These are phyloP conservation scores for Gracilaria vermiculophylla DNA, from an alignment of 23 red algal genomes.

Conservation along the genomic window DNA sequence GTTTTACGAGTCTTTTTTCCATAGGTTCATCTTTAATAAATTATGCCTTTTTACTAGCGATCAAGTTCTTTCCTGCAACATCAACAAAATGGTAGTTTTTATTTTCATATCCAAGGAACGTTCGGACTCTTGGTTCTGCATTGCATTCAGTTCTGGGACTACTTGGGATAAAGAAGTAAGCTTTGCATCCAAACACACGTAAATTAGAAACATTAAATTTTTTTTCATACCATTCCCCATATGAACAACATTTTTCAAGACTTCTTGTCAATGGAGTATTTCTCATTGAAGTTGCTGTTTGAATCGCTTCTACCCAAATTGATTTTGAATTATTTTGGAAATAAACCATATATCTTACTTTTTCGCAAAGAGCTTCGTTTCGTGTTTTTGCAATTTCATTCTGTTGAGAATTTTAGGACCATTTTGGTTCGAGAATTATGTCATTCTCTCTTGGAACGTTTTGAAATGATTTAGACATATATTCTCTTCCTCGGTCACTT, in stretches of 20 bases:
- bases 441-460: background rate
- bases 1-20: too few relatives aligned
- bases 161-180: background rate
- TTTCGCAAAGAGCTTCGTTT: background rate
- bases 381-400: conserved; percentile 14
- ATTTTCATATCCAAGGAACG: conserved; percentile 16
- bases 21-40: too few relatives aligned
- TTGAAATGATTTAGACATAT: background rate
- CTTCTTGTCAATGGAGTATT: background rate
- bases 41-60: too few relatives aligned
- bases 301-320: conserved; percentile 7
- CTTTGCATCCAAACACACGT: conserved; percentile 4
- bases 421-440: background rate
- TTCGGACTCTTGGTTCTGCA: background rate
- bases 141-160: background rate
- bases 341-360: background rate
- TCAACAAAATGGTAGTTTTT: background rate
- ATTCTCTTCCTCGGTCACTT: conserved; percentile 33
- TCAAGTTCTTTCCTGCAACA: background rate
- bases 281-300: conserved; percentile 1
- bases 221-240: background rate
- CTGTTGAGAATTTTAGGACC: conserved; percentile 14
- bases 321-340: background rate
- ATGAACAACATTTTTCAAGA: background rate
- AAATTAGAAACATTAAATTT: background rate